Percentiles rank a stretch among this genome's conserved stretches.
These are phyloP conservation scores for Fallopia convolvulus DNA, from an alignment of 148 eudicot species.

Conservation along the genomic window DNA sequence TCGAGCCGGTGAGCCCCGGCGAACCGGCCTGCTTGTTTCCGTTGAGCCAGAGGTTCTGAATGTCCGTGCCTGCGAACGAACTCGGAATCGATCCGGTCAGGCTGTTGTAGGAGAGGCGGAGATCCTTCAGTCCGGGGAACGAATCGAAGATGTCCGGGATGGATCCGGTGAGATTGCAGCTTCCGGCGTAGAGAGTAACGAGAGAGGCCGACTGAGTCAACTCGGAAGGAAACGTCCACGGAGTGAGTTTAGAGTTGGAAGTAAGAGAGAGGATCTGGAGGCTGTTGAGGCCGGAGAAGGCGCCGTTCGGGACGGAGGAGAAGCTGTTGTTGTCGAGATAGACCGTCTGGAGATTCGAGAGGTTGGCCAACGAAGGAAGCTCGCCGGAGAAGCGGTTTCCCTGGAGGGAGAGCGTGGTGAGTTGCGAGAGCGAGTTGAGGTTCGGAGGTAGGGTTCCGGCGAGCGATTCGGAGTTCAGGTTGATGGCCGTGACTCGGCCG, in stretches of 20 bases:
- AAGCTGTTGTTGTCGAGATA: slow-evolving; percentile 46
- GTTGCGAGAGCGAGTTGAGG: slow-evolving; percentile 43
- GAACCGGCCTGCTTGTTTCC: slow-evolving; percentile 12
- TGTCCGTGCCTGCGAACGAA: neutral
- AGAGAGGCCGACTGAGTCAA: slow-evolving; percentile 28
- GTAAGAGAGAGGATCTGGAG: slow-evolving; percentile 30
- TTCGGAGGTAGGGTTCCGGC: slow-evolving; percentile 39
- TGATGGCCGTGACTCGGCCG: slow-evolving; percentile 37
- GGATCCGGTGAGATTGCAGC: slow-evolving; percentile 25
- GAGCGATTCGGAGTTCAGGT: slow-evolving; percentile 29
- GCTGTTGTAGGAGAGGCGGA: slow-evolving; percentile 41
- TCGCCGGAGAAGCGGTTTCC: slow-evolving; percentile 46
- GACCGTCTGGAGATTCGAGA: slow-evolving; percentile 22
- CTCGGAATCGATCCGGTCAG: slow-evolving; percentile 40
- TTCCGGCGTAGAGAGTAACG: slow-evolving; percentile 30
- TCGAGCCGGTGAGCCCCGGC: slow-evolving; percentile 17
- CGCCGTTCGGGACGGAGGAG: slow-evolving; percentile 26
- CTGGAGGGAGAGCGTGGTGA: slow-evolving; percentile 41
- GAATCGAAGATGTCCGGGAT: slow-evolving; percentile 52
- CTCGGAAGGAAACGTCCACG: slow-evolving; percentile 44
- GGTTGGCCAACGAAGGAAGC: slow-evolving; percentile 43
- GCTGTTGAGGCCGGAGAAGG: slow-evolving; percentile 35
- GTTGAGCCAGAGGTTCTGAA: slow-evolving; percentile 17
- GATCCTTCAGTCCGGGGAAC: slow-evolving; percentile 29
- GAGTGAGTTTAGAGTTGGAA: slow-evolving; percentile 19